A percentile compares a stretch with the other conserved stretches of the same genome.
Conservation (phyloP, 164 flowering plant species). For the Magnolia officinalis region DNA sequence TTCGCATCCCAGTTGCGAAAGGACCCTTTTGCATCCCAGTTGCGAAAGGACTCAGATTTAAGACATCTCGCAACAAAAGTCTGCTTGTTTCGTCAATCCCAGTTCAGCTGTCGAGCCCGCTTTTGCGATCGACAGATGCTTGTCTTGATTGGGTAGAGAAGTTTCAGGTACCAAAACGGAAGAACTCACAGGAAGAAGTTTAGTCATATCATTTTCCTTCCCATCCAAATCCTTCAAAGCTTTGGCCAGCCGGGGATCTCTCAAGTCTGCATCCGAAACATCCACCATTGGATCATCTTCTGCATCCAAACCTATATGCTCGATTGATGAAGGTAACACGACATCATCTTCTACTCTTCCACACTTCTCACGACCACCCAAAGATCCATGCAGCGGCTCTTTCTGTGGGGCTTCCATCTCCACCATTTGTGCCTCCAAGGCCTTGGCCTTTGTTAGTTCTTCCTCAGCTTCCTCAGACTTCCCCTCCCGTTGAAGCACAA, state of each 20-base stretch:
- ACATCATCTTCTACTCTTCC: not conserved
- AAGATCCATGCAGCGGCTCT: slow-evolving; percentile 13
- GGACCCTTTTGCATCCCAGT: too few species aligned
- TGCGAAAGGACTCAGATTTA: too few species aligned
- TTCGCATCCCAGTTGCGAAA: too few species aligned
- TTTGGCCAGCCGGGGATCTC: not conserved
- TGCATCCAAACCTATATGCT: not conserved
- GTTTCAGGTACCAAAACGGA: not conserved
- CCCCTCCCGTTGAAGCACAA: slow-evolving; percentile 75
- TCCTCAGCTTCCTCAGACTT: slow-evolving; percentile 81
- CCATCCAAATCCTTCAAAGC: slow-evolving; percentile 3
- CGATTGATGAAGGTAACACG: not conserved
- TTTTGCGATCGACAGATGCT: slow-evolving; percentile 4
- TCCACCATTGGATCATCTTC: not conserved
- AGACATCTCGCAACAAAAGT: not conserved
- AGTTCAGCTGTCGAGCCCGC: slow-evolving; percentile 4
- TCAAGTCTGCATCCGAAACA: not conserved
- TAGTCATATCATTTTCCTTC: slow-evolving; percentile 7
- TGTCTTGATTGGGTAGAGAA: slow-evolving; percentile 10
- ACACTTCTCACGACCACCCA: not conserved
- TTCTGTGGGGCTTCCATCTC: slow-evolving; percentile 48
- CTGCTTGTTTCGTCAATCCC: slow-evolving; percentile 3
- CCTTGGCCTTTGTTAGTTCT: slow-evolving; percentile 49
- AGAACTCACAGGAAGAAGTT: slow-evolving; percentile 8
- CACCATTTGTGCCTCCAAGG: slow-evolving; percentile 59